A percentile compares a stretch with the other conserved stretches of the same genome.
Conservation (phyloP, 768 basidiomycete species). For the Rubroboletus satanas region DNA sequence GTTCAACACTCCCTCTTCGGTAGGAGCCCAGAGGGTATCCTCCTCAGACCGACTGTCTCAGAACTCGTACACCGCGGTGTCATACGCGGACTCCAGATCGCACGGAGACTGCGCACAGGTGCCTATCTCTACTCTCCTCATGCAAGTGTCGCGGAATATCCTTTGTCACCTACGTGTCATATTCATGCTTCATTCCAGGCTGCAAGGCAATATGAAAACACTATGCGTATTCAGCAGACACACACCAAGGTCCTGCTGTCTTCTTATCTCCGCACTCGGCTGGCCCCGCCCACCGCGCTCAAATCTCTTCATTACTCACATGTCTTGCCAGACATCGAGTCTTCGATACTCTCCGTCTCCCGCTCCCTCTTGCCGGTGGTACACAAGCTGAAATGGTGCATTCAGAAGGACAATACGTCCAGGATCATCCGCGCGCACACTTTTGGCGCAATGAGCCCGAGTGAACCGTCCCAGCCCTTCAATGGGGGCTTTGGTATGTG, state of each 20-base stretch:
- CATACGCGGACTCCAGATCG: constrained; percentile 63
- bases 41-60: constrained; percentile 58
- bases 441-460: constrained; percentile 29
- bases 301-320: constrained; percentile 46
- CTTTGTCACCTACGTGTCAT: not conserved
- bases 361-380: constrained; percentile 61
- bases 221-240: constrained; percentile 48
- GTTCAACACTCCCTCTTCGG: constrained; percentile 64
- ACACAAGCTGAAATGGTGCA: constrained; percentile 66
- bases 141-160: constrained; percentile 33
- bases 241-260: constrained; percentile 52
- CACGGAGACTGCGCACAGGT: constrained; percentile 63
- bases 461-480: constrained; percentile 22
- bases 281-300: constrained; percentile 36
- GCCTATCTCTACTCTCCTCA: constrained; percentile 59
- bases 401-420: constrained; percentile 60
- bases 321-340: constrained; percentile 62
- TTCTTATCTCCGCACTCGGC: constrained; percentile 49
- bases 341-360: constrained; percentile 51
- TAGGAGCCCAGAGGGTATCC: constrained; percentile 48
- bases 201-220: constrained; percentile 61
- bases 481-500: constrained; percentile 45
- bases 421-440: constrained; percentile 47
- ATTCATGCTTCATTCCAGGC: constrained; percentile 41
- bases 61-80: constrained; percentile 70